phyloP scores from a whole-genome alignment of 371 early-diverging fungal species.

The Apophysomyces elegans region DNA sequence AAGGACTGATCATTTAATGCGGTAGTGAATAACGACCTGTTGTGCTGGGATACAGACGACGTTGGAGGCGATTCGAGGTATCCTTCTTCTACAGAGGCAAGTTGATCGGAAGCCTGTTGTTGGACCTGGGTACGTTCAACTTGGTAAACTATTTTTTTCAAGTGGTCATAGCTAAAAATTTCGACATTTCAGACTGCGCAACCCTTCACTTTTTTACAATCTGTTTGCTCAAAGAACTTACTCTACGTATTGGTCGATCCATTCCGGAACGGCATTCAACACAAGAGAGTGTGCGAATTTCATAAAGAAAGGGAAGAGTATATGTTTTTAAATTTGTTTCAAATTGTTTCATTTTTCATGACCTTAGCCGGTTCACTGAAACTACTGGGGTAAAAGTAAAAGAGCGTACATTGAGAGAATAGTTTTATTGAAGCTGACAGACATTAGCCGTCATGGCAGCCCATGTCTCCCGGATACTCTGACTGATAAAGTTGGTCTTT shows the following conservation, averaged over 20 bases:
- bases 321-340: background rate
- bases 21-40: slow-evolving; percentile 6
- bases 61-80: background rate
- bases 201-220: background rate
- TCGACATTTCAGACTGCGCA: background rate
- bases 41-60: background rate
- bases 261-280: slow-evolving; percentile 28
- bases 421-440: slow-evolving; percentile 43
- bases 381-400: background rate
- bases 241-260: slow-evolving; percentile 30
- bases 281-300: slow-evolving; percentile 29
- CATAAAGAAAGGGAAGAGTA: slow-evolving; percentile 8
- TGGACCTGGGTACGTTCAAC: slow-evolving; percentile 22
- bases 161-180: slow-evolving; percentile 20
- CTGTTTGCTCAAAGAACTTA: slow-evolving; percentile 11
- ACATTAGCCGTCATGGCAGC: slow-evolving; percentile 35
- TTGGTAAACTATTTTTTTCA: slow-evolving; percentile 25
- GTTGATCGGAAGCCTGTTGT: slow-evolving; percentile 4
- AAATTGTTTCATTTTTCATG: background rate
- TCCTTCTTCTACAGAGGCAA: background rate
- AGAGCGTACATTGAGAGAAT: background rate
- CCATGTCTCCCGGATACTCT: slow-evolving; percentile 47
- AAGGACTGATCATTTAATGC: slow-evolving; percentile 24
- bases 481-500: slow-evolving; percentile 42
- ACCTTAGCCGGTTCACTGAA: background rate